Percentiles rank a stretch among this genome's conserved stretches.
Conservation (phyloP, 2,329 filamentous ascomycete genomes). For the Talaromyces verruculosus region DNA sequence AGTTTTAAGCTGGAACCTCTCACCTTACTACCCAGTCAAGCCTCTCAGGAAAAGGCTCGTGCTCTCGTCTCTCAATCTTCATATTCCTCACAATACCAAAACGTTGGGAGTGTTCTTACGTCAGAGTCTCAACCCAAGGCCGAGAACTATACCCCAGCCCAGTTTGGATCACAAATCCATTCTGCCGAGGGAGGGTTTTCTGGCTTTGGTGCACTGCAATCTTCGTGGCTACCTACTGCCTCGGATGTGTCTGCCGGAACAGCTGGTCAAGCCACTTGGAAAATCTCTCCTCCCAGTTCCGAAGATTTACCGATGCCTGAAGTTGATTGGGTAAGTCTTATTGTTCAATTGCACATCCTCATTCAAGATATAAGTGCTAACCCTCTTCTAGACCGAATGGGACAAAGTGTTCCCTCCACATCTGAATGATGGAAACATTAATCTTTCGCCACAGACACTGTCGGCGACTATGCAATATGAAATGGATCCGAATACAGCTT, state of each 20-base stretch:
- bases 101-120: not conserved
- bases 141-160: not conserved
- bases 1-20: conserved; percentile 7
- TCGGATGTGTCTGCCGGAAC: conserved; percentile 21
- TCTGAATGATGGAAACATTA: conserved; percentile 55
- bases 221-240: conserved; percentile 18
- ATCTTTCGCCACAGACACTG: conserved; percentile 43
- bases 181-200: not conserved
- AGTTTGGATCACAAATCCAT: not conserved
- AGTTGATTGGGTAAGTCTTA: conserved; percentile 63
- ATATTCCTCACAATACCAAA: not conserved
- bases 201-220: not conserved
- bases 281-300: conserved; percentile 22
- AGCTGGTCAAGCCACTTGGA: conserved; percentile 9
- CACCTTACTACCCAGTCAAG: conserved; percentile 5
- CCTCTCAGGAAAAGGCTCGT: conserved; percentile 1
- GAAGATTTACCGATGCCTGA: conserved; percentile 47
- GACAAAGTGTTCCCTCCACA: conserved; percentile 39
- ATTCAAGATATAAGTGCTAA: not conserved
- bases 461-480: conserved; percentile 24
- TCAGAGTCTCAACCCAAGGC: not conserved
- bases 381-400: conserved; percentile 33
- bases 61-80: conserved; percentile 8
- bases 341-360: not conserved
- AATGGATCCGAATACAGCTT: conserved; percentile 16